A percentile compares a stretch with the other conserved stretches of the same genome.
These are phyloP conservation scores for Thymus mandschuricus DNA, from an alignment of 257 asterid genomes.

Conservation along the genomic window DNA sequence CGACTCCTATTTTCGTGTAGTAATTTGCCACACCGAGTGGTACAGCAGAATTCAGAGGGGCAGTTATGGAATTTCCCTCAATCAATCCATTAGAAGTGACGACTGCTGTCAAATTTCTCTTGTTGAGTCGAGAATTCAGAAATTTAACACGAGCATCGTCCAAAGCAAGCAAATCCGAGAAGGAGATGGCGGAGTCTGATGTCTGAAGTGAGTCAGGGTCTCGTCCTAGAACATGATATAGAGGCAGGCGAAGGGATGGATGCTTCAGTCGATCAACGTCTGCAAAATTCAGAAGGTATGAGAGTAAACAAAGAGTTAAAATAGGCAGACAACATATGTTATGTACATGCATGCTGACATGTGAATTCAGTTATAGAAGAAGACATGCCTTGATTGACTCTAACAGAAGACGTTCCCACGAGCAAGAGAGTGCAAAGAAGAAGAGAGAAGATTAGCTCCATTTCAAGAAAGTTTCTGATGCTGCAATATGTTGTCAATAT, in stretches of 20 bases:
- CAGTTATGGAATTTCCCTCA: constrained; percentile 29
- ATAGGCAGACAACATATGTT: background rate
- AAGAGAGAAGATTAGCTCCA: constrained; percentile 38
- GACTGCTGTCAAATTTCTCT: constrained; percentile 31
- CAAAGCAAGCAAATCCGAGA: constrained; percentile 33
- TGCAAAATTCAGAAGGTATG: constrained; percentile 24
- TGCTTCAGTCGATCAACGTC: constrained; percentile 28
- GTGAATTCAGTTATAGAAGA: background rate
- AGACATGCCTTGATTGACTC: constrained; percentile 45
- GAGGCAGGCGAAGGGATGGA: constrained; percentile 45
- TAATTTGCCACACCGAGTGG: constrained; percentile 48
- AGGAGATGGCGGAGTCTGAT: constrained; percentile 22
- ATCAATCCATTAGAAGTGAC: constrained; percentile 18
- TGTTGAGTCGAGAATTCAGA: constrained; percentile 38
- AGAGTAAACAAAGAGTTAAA: background rate
- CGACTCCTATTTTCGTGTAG: constrained; percentile 57
- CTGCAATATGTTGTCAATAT: constrained; percentile 9
- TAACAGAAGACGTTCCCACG: constrained; percentile 36
- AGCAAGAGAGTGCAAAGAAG: constrained; percentile 39
- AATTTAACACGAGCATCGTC: constrained; percentile 49
- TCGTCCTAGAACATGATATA: constrained; percentile 36
- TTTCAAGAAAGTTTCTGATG: constrained; percentile 28
- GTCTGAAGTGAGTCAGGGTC: constrained; percentile 20
- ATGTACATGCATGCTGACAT: background rate
- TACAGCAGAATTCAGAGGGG: constrained; percentile 49